Percentiles rank a stretch among this genome's conserved stretches.
Evolutionary conservation across 352 stramenopile species (phyloP).

Genomic region (Pythium coloratum): DNA sequence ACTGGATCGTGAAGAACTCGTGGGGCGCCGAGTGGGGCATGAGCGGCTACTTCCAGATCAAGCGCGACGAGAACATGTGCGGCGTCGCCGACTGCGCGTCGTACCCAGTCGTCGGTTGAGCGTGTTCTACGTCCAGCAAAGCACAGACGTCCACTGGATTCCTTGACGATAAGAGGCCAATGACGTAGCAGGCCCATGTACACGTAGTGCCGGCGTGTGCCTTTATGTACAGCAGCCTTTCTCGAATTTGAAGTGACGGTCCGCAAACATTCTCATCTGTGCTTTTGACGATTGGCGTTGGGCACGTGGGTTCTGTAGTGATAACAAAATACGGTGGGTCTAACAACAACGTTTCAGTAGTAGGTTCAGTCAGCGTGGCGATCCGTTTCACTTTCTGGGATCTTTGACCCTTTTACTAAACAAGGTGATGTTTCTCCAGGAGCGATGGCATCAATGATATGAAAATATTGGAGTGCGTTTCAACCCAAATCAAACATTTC

Average conservation of each 20-base stretch:
- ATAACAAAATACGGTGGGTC: background rate
- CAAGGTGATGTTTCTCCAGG: background rate
- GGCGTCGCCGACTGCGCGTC: slow-evolving; percentile 85
- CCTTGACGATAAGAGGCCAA: background rate
- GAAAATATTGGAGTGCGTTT: background rate
- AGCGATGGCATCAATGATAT: background rate
- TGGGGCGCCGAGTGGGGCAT: slow-evolving; percentile 93
- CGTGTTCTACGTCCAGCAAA: background rate
- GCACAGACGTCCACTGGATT: background rate
- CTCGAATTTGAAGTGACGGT: background rate
- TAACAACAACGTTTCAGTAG: too few species aligned
- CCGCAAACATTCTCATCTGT: background rate
- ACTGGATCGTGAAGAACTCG: slow-evolving; percentile 99
- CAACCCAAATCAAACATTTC: background rate
- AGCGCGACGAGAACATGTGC: slow-evolving; percentile 89
- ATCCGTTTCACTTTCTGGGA: background rate
- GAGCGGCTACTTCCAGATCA: slow-evolving; percentile 95
- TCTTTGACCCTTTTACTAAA: background rate
- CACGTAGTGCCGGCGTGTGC: background rate
- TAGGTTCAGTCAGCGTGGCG: background rate
- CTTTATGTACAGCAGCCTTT: background rate
- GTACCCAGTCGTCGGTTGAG: slow-evolving; percentile 74
- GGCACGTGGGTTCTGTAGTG: background rate
- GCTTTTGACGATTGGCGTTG: background rate
- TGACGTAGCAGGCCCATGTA: background rate